Percentiles rank a stretch among this genome's conserved stretches.
Conservation (phyloP, 2,329 filamentous ascomycete species). For the Talaromyces pinophilus region DNA sequence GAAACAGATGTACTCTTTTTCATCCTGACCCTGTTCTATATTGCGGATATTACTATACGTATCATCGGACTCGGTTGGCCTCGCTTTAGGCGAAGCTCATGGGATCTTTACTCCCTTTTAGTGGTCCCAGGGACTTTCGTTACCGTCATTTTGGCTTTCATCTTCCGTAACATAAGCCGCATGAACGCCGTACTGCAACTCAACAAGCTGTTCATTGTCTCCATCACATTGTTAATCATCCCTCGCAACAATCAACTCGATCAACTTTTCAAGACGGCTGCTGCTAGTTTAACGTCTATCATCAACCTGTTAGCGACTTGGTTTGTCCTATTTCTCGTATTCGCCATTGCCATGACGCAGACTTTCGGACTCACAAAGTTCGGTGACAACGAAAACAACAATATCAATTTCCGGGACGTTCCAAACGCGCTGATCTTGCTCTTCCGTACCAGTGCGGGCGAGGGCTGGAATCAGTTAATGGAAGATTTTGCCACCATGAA, state of each 20-base stretch:
- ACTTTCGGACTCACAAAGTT: conserved; percentile 94
- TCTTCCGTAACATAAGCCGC: conserved; percentile 42
- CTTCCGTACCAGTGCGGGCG: conserved; percentile 89
- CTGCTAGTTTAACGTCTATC: conserved; percentile 87
- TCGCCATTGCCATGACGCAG: conserved; percentile 93
- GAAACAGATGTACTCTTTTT: conserved; percentile 71
- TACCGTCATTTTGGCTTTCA: conserved; percentile 76
- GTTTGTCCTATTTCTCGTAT: conserved; percentile 95
- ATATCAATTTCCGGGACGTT: conserved; percentile 90
- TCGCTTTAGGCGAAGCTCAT: conserved; percentile 87
- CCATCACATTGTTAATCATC: conserved; percentile 85
- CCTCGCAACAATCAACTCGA: conserved; percentile 96
- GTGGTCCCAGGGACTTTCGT: conserved; percentile 77
- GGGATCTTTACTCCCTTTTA: conserved; percentile 87
- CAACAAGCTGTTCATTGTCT: conserved; percentile 92
- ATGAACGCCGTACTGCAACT: conserved; percentile 70
- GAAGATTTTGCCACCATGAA: conserved; percentile 84
- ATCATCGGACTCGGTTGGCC: conserved; percentile 88
- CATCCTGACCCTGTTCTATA: conserved; percentile 76
- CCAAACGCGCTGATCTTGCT: conserved; percentile 91
- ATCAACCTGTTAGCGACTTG: conserved; percentile 91
- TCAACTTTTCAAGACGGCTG: conserved; percentile 97
- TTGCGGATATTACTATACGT: conserved; percentile 78
- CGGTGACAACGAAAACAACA: conserved; percentile 67
- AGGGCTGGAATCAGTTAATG: conserved; percentile 97